Conservation (phyloP, 257 asterid genomes). For the Solanum ahanhuiri region DNA sequence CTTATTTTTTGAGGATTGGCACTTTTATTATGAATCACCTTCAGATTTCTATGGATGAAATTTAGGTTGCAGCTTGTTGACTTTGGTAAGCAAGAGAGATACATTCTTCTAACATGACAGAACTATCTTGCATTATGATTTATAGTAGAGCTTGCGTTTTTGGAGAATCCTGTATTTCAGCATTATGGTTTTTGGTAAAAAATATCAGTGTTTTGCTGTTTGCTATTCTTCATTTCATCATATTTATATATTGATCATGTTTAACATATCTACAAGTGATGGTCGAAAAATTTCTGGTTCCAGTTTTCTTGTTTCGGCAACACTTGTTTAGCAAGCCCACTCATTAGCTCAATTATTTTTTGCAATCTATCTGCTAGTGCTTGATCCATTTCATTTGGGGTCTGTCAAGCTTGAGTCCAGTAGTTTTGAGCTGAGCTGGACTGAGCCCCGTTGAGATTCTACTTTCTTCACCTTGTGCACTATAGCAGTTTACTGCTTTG, state of each 20-base stretch:
- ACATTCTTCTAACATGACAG: background rate
- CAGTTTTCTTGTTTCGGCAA: background rate
- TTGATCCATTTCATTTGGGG: conserved; percentile 4
- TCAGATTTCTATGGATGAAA: background rate
- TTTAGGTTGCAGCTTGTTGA: background rate
- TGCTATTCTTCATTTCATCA: background rate
- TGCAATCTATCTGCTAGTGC: background rate
- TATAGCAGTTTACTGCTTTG: background rate
- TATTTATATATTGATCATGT: background rate
- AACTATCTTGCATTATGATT: background rate
- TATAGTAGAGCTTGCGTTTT: background rate
- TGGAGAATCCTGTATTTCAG: background rate
- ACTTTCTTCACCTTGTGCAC: background rate
- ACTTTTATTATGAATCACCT: background rate
- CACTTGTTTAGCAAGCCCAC: background rate
- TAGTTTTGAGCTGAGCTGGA: background rate
- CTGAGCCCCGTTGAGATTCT: background rate
- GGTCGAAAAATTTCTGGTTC: background rate
- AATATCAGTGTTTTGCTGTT: background rate
- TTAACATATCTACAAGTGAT: background rate
- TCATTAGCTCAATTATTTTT: background rate
- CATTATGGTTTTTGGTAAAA: background rate
- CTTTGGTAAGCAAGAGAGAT: background rate
- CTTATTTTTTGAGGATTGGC: background rate
- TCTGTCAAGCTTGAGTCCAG: background rate